These are phyloP conservation scores for Wickerhamomyces strasburgensis DNA, from an alignment of 805 yeast species.

Conservation along the genomic window DNA sequence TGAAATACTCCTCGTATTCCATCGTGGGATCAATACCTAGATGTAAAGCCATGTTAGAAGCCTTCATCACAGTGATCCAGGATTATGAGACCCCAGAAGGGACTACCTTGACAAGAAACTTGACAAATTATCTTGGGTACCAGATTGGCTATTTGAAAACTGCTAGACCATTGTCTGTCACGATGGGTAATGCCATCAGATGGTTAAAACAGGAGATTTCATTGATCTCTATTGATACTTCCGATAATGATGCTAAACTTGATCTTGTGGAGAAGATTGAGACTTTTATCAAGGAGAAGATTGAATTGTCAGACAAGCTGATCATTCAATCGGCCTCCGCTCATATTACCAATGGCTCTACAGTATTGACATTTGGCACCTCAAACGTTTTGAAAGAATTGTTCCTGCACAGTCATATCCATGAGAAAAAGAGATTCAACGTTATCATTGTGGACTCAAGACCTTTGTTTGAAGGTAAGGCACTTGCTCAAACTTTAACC, in stretches of 20 bases:
- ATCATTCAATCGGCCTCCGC: slow-evolving; percentile 75
- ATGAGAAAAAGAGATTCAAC: slow-evolving; percentile 61
- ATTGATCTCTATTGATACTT: slow-evolving; percentile 65
- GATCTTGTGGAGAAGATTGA: slow-evolving; percentile 65
- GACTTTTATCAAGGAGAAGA: slow-evolving; percentile 76
- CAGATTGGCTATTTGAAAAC: slow-evolving; percentile 90
- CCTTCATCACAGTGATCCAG: slow-evolving; percentile 71
- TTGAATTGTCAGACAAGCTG: slow-evolving; percentile 75
- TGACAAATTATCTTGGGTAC: slow-evolving; percentile 81
- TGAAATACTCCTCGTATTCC: slow-evolving; percentile 75
- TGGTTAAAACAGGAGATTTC: slow-evolving; percentile 96
- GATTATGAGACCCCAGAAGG: slow-evolving; percentile 85
- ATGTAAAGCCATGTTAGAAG: slow-evolving; percentile 77
- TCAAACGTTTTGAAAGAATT: slow-evolving; percentile 78
- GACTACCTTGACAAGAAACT: slow-evolving; percentile 79
- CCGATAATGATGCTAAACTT: slow-evolving; percentile 54
- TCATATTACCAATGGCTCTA: slow-evolving; percentile 71
- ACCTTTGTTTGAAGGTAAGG: slow-evolving; percentile 91
- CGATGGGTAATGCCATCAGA: slow-evolving; percentile 97
- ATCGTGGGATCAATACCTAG: slow-evolving; percentile 89
- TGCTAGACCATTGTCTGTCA: slow-evolving; percentile 84
- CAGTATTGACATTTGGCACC: slow-evolving; percentile 82
- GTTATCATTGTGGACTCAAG: slow-evolving; percentile 88
- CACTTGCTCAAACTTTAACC: slow-evolving; percentile 60
- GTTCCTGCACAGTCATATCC: slow-evolving; percentile 61